Percentiles rank a stretch among this genome's conserved stretches.
phyloP scores from a whole-genome alignment of 2,329 filamentous ascomycete species.

The Dothiorella sarmentorum region DNA sequence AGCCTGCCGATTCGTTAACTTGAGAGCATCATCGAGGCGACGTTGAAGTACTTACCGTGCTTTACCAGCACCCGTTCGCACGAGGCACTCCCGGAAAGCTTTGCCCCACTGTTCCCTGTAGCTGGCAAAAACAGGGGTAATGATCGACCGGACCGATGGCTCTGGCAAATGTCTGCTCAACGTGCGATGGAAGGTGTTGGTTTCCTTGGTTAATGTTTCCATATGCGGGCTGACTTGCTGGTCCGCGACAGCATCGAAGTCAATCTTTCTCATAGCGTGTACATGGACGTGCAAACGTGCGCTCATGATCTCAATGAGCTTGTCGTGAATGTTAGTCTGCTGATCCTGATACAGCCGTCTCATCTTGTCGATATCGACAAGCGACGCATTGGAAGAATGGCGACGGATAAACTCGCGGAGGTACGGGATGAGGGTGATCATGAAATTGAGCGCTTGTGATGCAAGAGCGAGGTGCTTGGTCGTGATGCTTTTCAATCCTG shows the following conservation, averaged over 20 bases:
- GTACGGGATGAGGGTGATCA: slow-evolving; percentile 82
- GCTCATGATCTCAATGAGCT: slow-evolving; percentile 89
- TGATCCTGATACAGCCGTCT: slow-evolving; percentile 82
- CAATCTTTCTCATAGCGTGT: slow-evolving; percentile 67
- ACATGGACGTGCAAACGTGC: slow-evolving; percentile 71
- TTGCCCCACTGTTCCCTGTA: slow-evolving; percentile 77
- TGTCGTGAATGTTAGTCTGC: slow-evolving; percentile 85
- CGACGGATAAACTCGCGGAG: slow-evolving; percentile 87
- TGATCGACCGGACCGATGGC: slow-evolving; percentile 73
- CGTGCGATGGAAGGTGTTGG: slow-evolving; percentile 77
- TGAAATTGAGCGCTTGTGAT: slow-evolving; percentile 82
- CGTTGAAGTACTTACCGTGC: slow-evolving; percentile 57
- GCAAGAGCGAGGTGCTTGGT: slow-evolving; percentile 92
- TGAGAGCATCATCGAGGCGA: slow-evolving; percentile 16
- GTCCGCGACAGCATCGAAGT: slow-evolving; percentile 62
- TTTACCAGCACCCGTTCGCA: slow-evolving; percentile 65
- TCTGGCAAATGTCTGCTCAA: slow-evolving; percentile 79
- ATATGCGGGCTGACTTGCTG: slow-evolving; percentile 65
- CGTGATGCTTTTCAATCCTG: slow-evolving; percentile 91
- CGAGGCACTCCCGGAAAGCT: slow-evolving; percentile 62
- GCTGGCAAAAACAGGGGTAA: slow-evolving; percentile 76
- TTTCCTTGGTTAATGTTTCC: slow-evolving; percentile 84
- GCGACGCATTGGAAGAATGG: slow-evolving; percentile 50
- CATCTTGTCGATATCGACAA: slow-evolving; percentile 86
- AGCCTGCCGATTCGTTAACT: slow-evolving; percentile 53